Evolutionary conservation across 2,329 filamentous ascomycete genomes (phyloP), one percentile per base, ranked within the genome.

Genomic region (Curvularia eragrostidis): DNA sequence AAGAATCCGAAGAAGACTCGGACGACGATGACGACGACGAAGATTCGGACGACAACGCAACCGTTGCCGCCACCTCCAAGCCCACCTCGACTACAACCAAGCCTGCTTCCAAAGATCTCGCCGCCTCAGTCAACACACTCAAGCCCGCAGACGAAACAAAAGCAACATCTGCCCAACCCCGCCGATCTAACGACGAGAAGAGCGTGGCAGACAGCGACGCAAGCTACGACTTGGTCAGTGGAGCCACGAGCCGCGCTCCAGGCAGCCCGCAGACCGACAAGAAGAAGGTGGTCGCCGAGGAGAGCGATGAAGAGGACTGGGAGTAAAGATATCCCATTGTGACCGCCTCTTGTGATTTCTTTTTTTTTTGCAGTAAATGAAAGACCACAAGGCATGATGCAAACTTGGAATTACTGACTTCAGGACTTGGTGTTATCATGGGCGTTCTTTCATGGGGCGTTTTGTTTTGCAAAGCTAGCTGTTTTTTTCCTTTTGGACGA

Each of bases 171-270:
- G 78, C 80, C 28, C 67, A 70, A 36, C 81, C 87, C 18, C 88
- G 91, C 52, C 79, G 81, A 38, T 96, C 93, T 24, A 90, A 96
- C 70, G 79, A 82, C 44, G 75, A 76, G 75, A 93, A 94, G 75
- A 96, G 91, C 24, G 91, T 95, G 66, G 88, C 93, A 7, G 95
- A 95, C 70, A 97, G 94, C 74, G 95, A 99, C 69, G 91, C 91
- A 18, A 97, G 93, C 79, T 99, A 99, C 76, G 95, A 99, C 75
- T 84, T 99, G 32, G 92, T 99, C 3, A 82, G 80, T 44, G 90
- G 90, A 7, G 88, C 89, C 5, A 82, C 87, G 44, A 97, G 91
- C 75, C 90, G 91, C 64, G 89, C 92, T 15, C 90, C 92, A 1
- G 84, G 85, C 5, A 88, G 84, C 58, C 86, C 87, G 2, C 84